Percentiles rank a stretch among this genome's conserved stretches.
phyloP scores from a whole-genome alignment of 768 basidiomycete species.

The Collybia nuda region DNA sequence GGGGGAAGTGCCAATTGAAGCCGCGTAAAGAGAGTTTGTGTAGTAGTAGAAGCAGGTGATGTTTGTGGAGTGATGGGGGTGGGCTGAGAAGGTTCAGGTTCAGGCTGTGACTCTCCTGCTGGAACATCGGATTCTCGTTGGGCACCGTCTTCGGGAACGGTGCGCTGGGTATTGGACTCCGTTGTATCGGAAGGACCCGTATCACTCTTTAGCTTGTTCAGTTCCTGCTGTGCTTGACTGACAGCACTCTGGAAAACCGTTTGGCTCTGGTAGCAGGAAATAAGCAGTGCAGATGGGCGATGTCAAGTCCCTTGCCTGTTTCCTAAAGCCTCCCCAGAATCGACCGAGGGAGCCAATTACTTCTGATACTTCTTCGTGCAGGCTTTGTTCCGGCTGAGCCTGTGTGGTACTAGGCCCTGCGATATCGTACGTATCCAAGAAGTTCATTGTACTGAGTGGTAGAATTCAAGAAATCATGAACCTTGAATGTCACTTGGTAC shows the following conservation, averaged over 20 bases:
- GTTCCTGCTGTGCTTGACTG: conserved; percentile 75
- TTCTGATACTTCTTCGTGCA: conserved; percentile 88
- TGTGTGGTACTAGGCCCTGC: conserved; percentile 44
- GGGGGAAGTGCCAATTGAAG: conserved; percentile 76
- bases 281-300: background rate
- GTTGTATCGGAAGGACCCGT: conserved; percentile 12
- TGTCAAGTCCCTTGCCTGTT: conserved; percentile 58
- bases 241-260: conserved; percentile 69
- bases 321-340: conserved; percentile 91
- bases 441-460: conserved; percentile 53
- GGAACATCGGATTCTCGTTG: conserved; percentile 2
- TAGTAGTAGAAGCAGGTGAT: conserved; percentile 22
- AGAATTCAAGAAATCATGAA: background rate
- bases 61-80: conserved; percentile 9
- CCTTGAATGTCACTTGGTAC: too few species aligned
- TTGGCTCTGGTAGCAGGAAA: conserved; percentile 55
- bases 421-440: conserved; percentile 69
- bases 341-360: conserved; percentile 85
- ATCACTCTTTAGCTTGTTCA: conserved; percentile 55
- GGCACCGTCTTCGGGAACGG: conserved; percentile 20
- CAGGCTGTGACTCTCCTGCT: conserved; percentile 8
- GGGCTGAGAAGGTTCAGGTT: conserved; percentile 10
- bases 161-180: conserved; percentile 21
- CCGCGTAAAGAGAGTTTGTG: conserved; percentile 60
- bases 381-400: conserved; percentile 44